Evolutionary conservation across 1,284 basidiomycete genomes (phyloP).

Genomic region (Vanrija pseudolonga): DNA sequence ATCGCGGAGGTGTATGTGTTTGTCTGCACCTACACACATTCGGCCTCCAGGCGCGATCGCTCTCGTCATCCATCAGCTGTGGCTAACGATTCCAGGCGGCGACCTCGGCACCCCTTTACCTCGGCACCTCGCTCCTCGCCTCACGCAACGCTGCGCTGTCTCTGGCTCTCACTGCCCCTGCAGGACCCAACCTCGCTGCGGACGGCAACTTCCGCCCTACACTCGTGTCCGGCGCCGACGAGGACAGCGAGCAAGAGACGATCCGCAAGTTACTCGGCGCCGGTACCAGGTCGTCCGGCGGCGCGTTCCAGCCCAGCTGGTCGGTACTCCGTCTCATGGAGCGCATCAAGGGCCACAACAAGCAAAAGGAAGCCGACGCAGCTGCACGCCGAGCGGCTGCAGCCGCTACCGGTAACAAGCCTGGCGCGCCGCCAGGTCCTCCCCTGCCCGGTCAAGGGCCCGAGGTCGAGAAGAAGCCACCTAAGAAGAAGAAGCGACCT

Average conservation of each 20-base stretch:
- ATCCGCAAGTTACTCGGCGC: constrained; percentile 37
- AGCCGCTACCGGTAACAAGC: constrained; percentile 27
- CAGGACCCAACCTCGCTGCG: constrained; percentile 33
- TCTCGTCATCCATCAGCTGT: not conserved
- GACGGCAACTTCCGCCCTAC: constrained; percentile 32
- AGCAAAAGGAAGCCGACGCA: constrained; percentile 14
- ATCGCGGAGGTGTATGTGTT: constrained; percentile 41
- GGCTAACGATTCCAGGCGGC: constrained; percentile 35
- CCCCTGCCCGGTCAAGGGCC: not conserved
- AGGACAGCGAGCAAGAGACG: constrained; percentile 27
- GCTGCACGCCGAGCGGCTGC: constrained; percentile 7
- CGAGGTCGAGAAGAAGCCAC: no score
- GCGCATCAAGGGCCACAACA: constrained; percentile 16
- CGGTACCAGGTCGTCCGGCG: constrained; percentile 19
- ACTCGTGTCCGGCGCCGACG: constrained; percentile 7
- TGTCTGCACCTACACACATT: no score
- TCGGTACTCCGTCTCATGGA: constrained; percentile 35
- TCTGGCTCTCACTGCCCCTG: constrained; percentile 41
- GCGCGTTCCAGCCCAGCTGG: constrained; percentile 40
- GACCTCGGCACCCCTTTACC: constrained; percentile 48
- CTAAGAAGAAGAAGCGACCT: not conserved
- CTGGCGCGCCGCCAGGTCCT: not conserved
- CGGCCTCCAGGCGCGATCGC: not conserved
- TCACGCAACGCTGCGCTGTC: constrained; percentile 48
- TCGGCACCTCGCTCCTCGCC: constrained; percentile 47